These are phyloP conservation scores for Talaromyces islandicus DNA, from an alignment of 2,329 filamentous ascomycete genomes.

Conservation along the genomic window DNA sequence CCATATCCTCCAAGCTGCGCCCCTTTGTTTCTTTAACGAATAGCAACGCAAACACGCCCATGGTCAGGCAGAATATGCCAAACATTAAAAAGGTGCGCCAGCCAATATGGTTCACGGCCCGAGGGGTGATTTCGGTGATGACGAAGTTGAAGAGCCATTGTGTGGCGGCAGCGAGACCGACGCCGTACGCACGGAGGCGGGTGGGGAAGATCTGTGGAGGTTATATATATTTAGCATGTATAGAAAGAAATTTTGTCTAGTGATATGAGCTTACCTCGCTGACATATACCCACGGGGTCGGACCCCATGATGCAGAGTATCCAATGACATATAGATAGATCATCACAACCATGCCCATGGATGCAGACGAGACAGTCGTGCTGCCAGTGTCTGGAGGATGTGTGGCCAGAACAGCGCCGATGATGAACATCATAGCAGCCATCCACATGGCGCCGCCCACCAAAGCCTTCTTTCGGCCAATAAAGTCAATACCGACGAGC, in stretches of 20 bases:
- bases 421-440: slow-evolving; percentile 34
- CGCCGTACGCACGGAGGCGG: slow-evolving; percentile 32
- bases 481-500: slow-evolving; percentile 32
- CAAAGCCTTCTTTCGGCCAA: slow-evolving; percentile 29
- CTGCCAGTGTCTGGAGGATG: slow-evolving; percentile 24
- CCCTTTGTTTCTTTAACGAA: slow-evolving; percentile 38
- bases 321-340: slow-evolving; percentile 44
- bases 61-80: slow-evolving; percentile 29
- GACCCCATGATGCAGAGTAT: slow-evolving; percentile 29
- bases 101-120: slow-evolving; percentile 35
- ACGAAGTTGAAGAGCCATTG: slow-evolving; percentile 39
- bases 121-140: slow-evolving; percentile 37
- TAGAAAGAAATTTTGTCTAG: neutral
- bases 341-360: slow-evolving; percentile 39
- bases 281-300: slow-evolving; percentile 31
- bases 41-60: slow-evolving; percentile 26
- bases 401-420: slow-evolving; percentile 27
- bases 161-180: slow-evolving; percentile 30
- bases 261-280: slow-evolving; percentile 20
- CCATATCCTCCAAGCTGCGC: slow-evolving; percentile 35
- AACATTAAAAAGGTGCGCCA: slow-evolving; percentile 38
- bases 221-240: neutral
- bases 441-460: slow-evolving; percentile 31
- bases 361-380: slow-evolving; percentile 23
- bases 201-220: slow-evolving; percentile 31